Evolutionary conservation across 2,329 filamentous ascomycete species (phyloP).

Genomic region (Lachnellula hyalina): DNA sequence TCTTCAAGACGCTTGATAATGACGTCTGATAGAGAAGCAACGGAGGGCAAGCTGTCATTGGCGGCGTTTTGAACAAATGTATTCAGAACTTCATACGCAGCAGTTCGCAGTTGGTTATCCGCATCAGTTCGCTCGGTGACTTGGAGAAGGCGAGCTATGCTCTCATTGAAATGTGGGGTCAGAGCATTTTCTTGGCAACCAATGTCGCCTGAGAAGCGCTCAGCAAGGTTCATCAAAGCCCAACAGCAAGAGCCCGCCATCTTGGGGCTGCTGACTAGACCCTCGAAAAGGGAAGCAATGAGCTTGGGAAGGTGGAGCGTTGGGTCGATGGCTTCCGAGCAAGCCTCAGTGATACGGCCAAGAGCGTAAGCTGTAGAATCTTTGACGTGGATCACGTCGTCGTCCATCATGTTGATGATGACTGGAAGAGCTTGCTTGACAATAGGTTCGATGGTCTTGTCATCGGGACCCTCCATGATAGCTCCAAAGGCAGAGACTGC

Average conservation of each 20-base stretch:
- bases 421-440: constrained; percentile 93
- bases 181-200: constrained; percentile 74
- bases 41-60: constrained; percentile 72
- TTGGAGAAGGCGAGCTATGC: constrained; percentile 75
- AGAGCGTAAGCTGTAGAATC: constrained; percentile 96
- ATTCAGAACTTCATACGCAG: constrained; percentile 94
- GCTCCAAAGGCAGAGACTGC: constrained; percentile 96
- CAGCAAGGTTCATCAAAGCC: constrained; percentile 97
- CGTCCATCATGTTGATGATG: constrained; percentile 86
- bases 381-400: constrained; percentile 81
- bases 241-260: constrained; percentile 99
- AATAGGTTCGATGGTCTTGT: constrained; percentile 84
- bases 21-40: constrained; percentile 79
- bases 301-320: constrained; percentile 75
- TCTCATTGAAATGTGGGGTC: constrained; percentile 88
- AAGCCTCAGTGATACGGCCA: constrained; percentile 91
- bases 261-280: constrained; percentile 84
- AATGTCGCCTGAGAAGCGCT: constrained; percentile 85
- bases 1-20: constrained; percentile 87
- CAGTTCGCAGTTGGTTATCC: constrained; percentile 86
- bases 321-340: constrained; percentile 86
- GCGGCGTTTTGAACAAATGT: constrained; percentile 90
- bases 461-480: constrained; percentile 97
- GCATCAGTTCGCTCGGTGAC: constrained; percentile 79
- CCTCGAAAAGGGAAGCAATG: constrained; percentile 83